These are phyloP conservation scores for Auricularia sp. DNA, from an alignment of 768 basidiomycete genomes.

Conservation along the genomic window DNA sequence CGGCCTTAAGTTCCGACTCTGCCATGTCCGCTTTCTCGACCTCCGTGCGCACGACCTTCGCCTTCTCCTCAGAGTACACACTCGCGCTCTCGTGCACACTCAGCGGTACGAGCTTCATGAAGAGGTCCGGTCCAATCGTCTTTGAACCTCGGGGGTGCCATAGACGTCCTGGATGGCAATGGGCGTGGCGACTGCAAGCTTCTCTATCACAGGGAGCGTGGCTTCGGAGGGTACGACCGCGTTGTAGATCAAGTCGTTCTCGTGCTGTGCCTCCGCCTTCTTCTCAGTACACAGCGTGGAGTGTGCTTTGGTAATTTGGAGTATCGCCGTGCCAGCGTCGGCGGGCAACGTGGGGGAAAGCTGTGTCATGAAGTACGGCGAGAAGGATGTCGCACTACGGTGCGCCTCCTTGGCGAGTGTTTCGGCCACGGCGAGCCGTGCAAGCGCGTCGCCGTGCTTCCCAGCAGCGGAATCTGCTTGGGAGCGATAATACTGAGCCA, in stretches of 20 bases:
- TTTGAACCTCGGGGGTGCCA: conserved; percentile 84
- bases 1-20: conserved; percentile 69
- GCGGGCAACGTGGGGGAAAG: conserved; percentile 76
- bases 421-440: conserved; percentile 70
- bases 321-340: conserved; percentile 71
- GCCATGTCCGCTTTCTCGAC: conserved; percentile 79
- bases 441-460: conserved; percentile 82
- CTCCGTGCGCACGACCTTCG: conserved; percentile 82
- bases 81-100: conserved; percentile 94
- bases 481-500: conserved; percentile 80
- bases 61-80: conserved; percentile 98
- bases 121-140: conserved; percentile 88
- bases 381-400: conserved; percentile 58
- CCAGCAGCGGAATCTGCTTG: conserved; percentile 64
- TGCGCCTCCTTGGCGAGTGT: conserved; percentile 74
- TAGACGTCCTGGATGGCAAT: conserved; percentile 95
- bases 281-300: conserved; percentile 66
- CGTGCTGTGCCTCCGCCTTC: conserved; percentile 64
- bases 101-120: conserved; percentile 76
- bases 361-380: conserved; percentile 57
- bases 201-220: conserved; percentile 73
- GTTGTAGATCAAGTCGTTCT: conserved; percentile 98
- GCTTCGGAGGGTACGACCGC: conserved; percentile 74
- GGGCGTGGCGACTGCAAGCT: conserved; percentile 68
- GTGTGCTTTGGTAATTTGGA: conserved; percentile 78